Base-by-base conservation (phyloP, 495 filamentous ascomycete species). In the Tuber aestivum region DNA sequence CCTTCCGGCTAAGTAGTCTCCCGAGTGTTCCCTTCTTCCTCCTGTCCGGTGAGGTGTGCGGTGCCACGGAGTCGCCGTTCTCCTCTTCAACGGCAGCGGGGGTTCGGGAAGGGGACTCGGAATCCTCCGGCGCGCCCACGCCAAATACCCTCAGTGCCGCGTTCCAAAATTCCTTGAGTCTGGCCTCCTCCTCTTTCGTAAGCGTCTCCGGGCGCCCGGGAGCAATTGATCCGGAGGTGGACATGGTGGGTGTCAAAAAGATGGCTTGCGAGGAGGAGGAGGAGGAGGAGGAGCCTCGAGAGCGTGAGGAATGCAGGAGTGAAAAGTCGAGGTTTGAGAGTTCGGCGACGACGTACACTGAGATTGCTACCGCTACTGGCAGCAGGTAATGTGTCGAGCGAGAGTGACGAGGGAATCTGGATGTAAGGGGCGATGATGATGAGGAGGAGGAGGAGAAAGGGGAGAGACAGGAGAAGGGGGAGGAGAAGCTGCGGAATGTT, bases 171-270 rank as follows among this genome's bases (percentile, higher is more conserved):
- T 95, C 92, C 82, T 91, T 91, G 71, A 99, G 86, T 84, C 96
- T 97, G 78, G 87, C 90, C 79, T 97, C 93, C 83, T 99, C 90
- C 78, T 97, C 94, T 10, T 89, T 83, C 32, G 95, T 97, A 71
- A 99, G 89, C 82, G 90, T 97, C 76, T 92, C 94, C 56, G 94
- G 91, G 75, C 94, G 90, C 72, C 95, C 95, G 40, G 92, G 90
- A 35, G 90, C 86, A 71, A 84, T 85, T 41, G 86, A 78, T 71
- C 86, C 83, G 41, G 85, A 85, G 50, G 42, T 56, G 69, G 85
- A 21, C 56, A 65, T 65, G 16, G 56, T 65, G 56, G 32, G 32
- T 7, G 56, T 35, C 56, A 65, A 32, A 65, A 20, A 35, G 56
- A 8, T 65, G 27, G 27, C 3, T 35, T 65, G 56, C 23, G 50